Evolutionary conservation across 139 green algal genomes (phyloP).

Genomic region (Coccomyxa sp.): DNA sequence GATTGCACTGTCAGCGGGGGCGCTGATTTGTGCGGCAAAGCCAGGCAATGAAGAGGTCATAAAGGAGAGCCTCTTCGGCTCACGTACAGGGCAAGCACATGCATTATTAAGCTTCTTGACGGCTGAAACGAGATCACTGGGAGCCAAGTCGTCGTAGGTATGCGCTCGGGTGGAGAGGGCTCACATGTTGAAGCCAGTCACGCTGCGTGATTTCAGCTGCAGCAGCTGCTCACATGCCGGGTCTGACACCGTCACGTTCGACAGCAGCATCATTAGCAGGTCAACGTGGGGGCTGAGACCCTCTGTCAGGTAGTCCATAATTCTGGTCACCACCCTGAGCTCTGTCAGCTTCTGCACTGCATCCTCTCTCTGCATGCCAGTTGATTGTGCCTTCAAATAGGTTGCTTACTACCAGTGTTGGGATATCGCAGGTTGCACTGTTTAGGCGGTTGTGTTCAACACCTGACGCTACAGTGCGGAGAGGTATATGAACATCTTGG

Average conservation of each 20-base stretch:
- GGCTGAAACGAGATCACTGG: neutral
- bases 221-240: slow-evolving; percentile 51
- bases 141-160: neutral
- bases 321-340: slow-evolving; percentile 25
- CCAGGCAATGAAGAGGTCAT: neutral
- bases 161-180: neutral
- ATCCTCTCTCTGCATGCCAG: neutral
- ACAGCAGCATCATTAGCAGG: slow-evolving; percentile 71
- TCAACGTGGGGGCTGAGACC: slow-evolving; percentile 30
- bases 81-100: neutral
- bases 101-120: neutral
- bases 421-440: too few species aligned
- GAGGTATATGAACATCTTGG: neutral
- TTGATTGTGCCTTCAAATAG: neutral
- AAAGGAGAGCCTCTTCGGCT: neutral
- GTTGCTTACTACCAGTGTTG: neutral
- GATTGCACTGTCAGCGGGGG: neutral
- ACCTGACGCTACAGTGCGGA: too few species aligned
- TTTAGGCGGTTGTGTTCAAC: too few species aligned
- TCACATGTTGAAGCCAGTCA: slow-evolving; percentile 60
- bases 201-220: slow-evolving; percentile 41
- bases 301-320: slow-evolving; percentile 63
- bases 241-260: slow-evolving; percentile 72
- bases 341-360: slow-evolving; percentile 40
- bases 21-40: neutral